Evolutionary conservation across 495 filamentous ascomycete species (phyloP).

Genomic region (Echria macrotheca): DNA sequence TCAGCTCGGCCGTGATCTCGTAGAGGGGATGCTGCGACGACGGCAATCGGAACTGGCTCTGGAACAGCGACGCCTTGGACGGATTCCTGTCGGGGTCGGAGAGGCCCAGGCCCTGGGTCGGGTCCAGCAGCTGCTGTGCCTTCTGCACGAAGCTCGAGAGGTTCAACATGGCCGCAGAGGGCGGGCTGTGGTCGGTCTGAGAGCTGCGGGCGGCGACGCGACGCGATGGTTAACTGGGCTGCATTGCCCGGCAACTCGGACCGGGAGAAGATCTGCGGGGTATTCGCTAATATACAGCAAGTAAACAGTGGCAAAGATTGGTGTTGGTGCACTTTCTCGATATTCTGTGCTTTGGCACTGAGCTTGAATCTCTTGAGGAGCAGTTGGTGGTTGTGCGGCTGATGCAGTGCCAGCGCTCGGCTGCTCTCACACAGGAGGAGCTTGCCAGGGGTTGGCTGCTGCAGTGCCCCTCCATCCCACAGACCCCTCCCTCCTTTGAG

Average conservation of each 20-base stretch:
- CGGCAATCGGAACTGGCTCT: constrained; percentile 92
- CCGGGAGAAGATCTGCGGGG: too few species aligned
- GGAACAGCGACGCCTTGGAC: constrained; percentile 88
- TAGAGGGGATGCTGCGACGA: constrained; percentile 85
- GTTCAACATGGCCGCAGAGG: constrained; percentile 45
- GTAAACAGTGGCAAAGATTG: too few species aligned
- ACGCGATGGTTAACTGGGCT: constrained; percentile 5
- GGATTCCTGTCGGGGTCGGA: constrained; percentile 68
- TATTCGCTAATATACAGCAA: too few species aligned
- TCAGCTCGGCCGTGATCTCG: constrained; percentile 93
- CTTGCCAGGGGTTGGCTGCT: too few species aligned
- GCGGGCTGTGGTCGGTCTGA: constrained; percentile 1
- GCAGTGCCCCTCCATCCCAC: neutral
- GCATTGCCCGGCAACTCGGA: neutral
- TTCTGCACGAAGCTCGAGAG: constrained; percentile 88
- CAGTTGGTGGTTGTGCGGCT: neutral
- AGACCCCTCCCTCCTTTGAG: neutral
- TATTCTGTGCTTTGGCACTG: too few species aligned
- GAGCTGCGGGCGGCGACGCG: neutral
- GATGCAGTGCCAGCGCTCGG: neutral
- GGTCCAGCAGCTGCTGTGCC: constrained; percentile 85
- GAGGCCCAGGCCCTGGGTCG: constrained; percentile 61
- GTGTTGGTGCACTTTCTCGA: too few species aligned
- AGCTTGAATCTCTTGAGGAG: too few species aligned
- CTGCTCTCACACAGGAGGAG: too few species aligned